Evolutionary conservation across 228 moss, liverwort and hornwort genomes (phyloP).

Genomic region (Sphagnum fallax): DNA sequence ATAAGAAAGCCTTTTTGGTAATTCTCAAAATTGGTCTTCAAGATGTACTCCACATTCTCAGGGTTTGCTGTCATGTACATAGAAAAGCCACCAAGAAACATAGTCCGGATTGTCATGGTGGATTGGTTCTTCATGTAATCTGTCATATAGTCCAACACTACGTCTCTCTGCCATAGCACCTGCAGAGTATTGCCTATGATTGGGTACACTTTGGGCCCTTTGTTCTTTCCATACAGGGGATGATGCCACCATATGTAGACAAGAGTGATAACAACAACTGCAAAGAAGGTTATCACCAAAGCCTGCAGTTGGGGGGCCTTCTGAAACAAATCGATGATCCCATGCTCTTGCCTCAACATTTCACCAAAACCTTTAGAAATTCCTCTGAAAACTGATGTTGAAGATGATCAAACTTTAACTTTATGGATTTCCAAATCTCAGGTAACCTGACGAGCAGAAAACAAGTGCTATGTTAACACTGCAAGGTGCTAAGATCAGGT

Average conservation of each 20-base stretch:
- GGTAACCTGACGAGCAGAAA: too few species aligned
- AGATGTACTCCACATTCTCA: constrained; percentile 18
- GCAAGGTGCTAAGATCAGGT: too few species aligned
- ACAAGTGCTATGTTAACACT: too few species aligned
- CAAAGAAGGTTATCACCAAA: too few species aligned
- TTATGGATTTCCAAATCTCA: too few species aligned
- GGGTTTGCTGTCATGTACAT: constrained; percentile 10
- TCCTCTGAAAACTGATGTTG: too few species aligned
- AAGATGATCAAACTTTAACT: too few species aligned
- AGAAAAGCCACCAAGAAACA: constrained; percentile 5
- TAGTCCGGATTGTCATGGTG: constrained; percentile 10
- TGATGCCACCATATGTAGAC: constrained; percentile 11
- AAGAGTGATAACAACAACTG: not conserved
- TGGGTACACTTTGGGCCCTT: constrained; percentile 10
- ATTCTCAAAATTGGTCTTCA: constrained; percentile 30
- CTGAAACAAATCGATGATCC: too few species aligned
- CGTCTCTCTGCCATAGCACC: constrained; percentile 3
- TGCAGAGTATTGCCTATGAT: constrained; percentile 4
- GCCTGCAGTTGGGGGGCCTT: too few species aligned
- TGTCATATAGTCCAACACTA: constrained; percentile 7
- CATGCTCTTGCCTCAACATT: too few species aligned
- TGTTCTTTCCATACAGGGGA: constrained; percentile 17
- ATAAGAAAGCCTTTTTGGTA: constrained; percentile 20
- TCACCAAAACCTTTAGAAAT: too few species aligned
- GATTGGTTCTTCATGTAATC: constrained; percentile 2